These are phyloP conservation scores for Monotropa hypopitys DNA, from an alignment of 179 eudicot species.

Conservation along the genomic window DNA sequence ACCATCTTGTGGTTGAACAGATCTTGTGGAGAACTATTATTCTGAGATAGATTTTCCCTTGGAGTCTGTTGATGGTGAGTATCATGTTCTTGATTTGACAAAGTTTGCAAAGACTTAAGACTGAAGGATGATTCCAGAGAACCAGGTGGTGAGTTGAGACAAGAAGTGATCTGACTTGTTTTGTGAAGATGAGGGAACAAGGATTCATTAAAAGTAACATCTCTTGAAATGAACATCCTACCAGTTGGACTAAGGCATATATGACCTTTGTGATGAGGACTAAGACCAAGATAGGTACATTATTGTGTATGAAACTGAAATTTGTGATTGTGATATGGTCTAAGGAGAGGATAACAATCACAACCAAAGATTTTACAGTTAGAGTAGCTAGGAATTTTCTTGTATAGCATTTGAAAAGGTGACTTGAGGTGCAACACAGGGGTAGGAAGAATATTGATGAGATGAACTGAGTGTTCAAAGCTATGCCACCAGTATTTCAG, in stretches of 20 bases:
- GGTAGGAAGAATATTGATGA: background rate
- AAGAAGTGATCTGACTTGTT: too few species aligned
- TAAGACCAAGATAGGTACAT: background rate
- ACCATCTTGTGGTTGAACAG: too few species aligned
- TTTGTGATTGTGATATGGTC: background rate
- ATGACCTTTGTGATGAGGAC: background rate
- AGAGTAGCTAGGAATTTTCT: background rate
- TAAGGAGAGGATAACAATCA: background rate
- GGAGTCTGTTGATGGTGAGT: too few species aligned
- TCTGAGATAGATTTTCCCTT: too few species aligned
- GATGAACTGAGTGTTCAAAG: background rate
- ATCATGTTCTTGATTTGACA: too few species aligned
- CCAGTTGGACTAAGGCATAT: background rate
- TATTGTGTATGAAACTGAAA: background rate
- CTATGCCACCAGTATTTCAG: background rate
- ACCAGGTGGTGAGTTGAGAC: too few species aligned
- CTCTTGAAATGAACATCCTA: background rate
- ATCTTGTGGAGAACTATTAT: too few species aligned
- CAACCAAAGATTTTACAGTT: background rate
- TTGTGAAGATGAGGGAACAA: too few species aligned
- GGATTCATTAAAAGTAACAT: background rate
- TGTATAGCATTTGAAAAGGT: background rate
- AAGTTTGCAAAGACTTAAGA: too few species aligned
- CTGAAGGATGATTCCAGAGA: too few species aligned
- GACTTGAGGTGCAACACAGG: background rate